These are phyloP conservation scores for Suhomyces xylopsoci DNA, from an alignment of 805 yeast species.

Conservation along the genomic window DNA sequence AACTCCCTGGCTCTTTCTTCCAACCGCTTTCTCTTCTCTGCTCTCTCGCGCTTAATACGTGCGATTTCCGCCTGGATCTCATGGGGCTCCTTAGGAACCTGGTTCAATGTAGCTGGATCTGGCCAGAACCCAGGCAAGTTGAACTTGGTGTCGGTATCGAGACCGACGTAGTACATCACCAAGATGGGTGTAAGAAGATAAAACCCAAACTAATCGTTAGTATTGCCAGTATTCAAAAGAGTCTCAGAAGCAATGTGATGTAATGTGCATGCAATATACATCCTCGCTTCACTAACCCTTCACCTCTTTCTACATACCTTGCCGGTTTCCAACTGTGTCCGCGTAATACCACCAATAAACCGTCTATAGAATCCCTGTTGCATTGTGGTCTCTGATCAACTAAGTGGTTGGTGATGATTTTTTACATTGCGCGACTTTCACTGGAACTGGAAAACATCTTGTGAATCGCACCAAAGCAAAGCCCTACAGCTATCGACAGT, in stretches of 20 bases:
- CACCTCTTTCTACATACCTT: constrained; percentile 31
- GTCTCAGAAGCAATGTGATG: neutral
- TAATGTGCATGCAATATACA: neutral
- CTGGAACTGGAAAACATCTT: neutral
- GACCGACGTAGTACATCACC: constrained; percentile 92
- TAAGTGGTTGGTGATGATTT: neutral
- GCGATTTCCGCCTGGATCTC: constrained; percentile 91
- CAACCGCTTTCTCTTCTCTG: constrained; percentile 67
- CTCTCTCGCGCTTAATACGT: constrained; percentile 72
- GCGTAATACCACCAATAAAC: constrained; percentile 34
- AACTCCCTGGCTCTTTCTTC: constrained; percentile 68
- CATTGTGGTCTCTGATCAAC: neutral
- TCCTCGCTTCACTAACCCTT: neutral
- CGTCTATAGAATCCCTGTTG: constrained; percentile 22
- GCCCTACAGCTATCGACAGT: neutral
- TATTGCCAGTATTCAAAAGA: neutral
- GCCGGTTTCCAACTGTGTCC: constrained; percentile 44
- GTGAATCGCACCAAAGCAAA: neutral
- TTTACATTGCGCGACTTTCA: neutral
- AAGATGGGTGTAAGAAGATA: constrained; percentile 81
- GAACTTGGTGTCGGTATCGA: constrained; percentile 83
- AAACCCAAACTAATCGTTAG: constrained; percentile 59
- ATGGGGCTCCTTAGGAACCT: constrained; percentile 88
- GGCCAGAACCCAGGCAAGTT: constrained; percentile 97
- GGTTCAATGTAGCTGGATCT: constrained; percentile 86